Evolutionary conservation across 768 basidiomycete species (phyloP).

Genomic region (Kwoniella heveanensis): DNA sequence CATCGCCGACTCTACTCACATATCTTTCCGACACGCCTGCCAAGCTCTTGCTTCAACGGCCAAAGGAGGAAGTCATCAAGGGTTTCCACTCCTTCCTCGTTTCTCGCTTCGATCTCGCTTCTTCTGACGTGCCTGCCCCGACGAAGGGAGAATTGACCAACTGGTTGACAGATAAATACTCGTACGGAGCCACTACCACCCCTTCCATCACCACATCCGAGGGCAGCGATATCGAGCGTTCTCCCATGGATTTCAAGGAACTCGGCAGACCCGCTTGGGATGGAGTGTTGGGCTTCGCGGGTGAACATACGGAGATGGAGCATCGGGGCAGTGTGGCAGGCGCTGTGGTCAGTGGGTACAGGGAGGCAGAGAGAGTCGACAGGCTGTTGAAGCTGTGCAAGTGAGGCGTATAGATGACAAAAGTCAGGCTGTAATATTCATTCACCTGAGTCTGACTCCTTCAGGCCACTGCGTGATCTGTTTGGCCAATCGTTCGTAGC

Average conservation of each 20-base stretch:
- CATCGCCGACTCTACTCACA: conserved; percentile 45
- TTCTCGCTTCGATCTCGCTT: conserved; percentile 28
- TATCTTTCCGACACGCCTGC: conserved; percentile 53
- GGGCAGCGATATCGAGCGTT: conserved; percentile 24
- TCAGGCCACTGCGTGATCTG: too few relatives aligned
- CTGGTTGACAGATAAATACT: conserved; percentile 55
- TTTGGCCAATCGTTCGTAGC: too few relatives aligned
- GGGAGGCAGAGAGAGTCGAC: conserved; percentile 55
- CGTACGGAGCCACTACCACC: conserved; percentile 56
- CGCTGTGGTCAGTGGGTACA: conserved; percentile 55
- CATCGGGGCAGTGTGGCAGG: conserved; percentile 57
- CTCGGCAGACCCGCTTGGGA: conserved; percentile 54
- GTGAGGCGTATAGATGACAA: conserved; percentile 10
- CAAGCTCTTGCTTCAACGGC: conserved; percentile 30
- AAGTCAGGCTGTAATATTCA: too few relatives aligned
- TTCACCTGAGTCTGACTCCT: too few relatives aligned
- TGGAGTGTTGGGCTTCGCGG: conserved; percentile 57
- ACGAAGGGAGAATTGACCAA: conserved; percentile 42
- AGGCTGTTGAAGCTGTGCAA: conserved; percentile 41
- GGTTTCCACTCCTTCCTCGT: conserved; percentile 46
- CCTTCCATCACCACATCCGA: conserved; percentile 40
- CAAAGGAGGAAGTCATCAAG: conserved; percentile 32
- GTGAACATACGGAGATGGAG: conserved; percentile 59
- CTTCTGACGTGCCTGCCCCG: conserved; percentile 24
- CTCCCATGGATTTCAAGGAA: conserved; percentile 57